Percentiles rank a stretch among this genome's conserved stretches.
Conservation (phyloP, 129 eudicot species). For the Arctium lappa region DNA sequence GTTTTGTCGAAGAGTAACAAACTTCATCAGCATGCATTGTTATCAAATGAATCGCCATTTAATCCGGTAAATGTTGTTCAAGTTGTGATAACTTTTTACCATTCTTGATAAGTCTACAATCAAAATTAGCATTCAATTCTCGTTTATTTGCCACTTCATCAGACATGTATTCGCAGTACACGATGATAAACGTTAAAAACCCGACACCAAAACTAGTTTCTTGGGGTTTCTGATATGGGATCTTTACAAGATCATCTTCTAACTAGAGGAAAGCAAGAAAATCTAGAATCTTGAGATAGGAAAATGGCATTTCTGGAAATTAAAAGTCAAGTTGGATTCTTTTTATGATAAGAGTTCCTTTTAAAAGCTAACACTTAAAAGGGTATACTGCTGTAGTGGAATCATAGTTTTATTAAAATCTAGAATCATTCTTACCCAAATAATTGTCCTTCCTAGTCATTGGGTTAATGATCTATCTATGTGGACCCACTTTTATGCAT, state of each 20-base stretch:
- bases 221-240: background rate
- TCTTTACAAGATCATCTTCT: background rate
- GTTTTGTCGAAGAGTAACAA: conserved; percentile 42
- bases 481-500: conserved; percentile 17
- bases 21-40: conserved; percentile 7
- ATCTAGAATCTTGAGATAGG: background rate
- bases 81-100: conserved; percentile 18
- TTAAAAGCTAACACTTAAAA: conserved; percentile 12
- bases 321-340: background rate
- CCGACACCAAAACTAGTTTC: background rate
- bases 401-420: background rate
- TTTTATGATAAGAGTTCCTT: conserved; percentile 7
- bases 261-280: background rate
- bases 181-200: background rate
- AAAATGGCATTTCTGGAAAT: background rate
- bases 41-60: conserved; percentile 9
- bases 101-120: conserved; percentile 9
- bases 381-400: conserved; percentile 19
- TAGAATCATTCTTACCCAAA: conserved; percentile 27
- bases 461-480: background rate
- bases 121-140: background rate
- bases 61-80: conserved; percentile 18
- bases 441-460: conserved; percentile 12
- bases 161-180: background rate
- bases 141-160: background rate